Evolutionary conservation across 2,329 filamentous ascomycete genomes (phyloP).

Genomic region (Botryotinia convoluta): DNA sequence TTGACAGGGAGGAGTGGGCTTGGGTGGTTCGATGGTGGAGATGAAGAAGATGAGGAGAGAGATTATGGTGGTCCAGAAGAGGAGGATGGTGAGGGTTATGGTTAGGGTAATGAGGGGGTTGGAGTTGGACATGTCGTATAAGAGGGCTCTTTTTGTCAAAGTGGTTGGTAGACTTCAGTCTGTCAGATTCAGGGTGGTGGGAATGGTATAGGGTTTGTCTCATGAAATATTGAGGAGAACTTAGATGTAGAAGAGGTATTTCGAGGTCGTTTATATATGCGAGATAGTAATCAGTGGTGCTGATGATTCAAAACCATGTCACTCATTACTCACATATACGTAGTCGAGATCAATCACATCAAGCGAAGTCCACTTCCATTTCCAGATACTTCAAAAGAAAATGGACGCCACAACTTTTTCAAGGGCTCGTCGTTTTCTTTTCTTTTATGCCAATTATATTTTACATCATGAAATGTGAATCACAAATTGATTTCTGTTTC

Average conservation of each 20-base stretch:
- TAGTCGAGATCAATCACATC: background rate
- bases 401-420: background rate
- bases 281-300: background rate
- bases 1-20: background rate
- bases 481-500: background rate
- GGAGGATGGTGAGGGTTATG: background rate
- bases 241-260: background rate
- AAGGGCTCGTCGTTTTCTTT: background rate
- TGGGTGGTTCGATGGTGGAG: background rate
- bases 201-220: background rate
- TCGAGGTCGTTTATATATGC: background rate
- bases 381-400: background rate
- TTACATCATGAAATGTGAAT: background rate
- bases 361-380: background rate
- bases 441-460: background rate
- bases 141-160: background rate
- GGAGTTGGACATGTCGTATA: background rate
- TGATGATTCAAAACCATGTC: background rate
- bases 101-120: background rate
- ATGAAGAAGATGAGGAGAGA: background rate
- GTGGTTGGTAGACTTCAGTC: background rate
- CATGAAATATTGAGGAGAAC: background rate
- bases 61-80: background rate
- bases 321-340: background rate
- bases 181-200: fast-evolving